Evolutionary conservation across 306 rosid genomes (phyloP).

Genomic region (Sesbania bispinosa): DNA sequence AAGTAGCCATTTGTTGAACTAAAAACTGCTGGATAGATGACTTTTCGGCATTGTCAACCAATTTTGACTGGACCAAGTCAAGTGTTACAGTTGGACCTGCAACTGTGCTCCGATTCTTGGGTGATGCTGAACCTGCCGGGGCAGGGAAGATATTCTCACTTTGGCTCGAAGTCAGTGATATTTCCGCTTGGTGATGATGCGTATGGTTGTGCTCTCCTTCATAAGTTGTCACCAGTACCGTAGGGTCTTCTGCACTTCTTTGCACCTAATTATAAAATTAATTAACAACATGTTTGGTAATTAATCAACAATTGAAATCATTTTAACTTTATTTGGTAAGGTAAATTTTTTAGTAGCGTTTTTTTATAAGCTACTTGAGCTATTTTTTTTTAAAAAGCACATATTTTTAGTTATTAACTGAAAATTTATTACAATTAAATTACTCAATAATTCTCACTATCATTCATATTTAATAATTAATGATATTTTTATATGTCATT

Average conservation of each 20-base stretch:
- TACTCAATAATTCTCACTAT: too few relatives aligned
- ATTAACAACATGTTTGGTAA: too few relatives aligned
- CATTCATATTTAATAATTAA: too few relatives aligned
- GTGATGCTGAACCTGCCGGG: neutral
- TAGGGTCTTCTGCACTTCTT: constrained; percentile 74
- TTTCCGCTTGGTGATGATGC: constrained; percentile 27
- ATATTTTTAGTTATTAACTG: too few relatives aligned
- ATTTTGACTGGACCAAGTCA: constrained; percentile 32
- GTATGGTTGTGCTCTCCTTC: constrained; percentile 90
- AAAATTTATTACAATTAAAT: too few relatives aligned
- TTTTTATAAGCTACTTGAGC: too few relatives aligned
- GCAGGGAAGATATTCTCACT: constrained; percentile 21
- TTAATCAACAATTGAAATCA: too few relatives aligned
- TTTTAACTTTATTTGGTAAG: too few relatives aligned
- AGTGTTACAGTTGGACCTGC: constrained; percentile 19
- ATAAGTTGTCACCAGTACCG: constrained; percentile 67
- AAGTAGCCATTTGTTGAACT: constrained; percentile 74
- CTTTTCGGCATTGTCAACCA: constrained; percentile 8
- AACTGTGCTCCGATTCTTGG: neutral
- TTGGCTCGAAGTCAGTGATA: constrained; percentile 28
- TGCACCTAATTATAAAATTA: constrained; percentile 52
- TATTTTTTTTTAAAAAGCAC: too few relatives aligned
- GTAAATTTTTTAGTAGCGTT: too few relatives aligned
- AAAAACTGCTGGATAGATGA: constrained; percentile 43
- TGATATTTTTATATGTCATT: too few relatives aligned